These are phyloP conservation scores for Mycena indigotica DNA, from an alignment of 768 basidiomycete genomes.

Conservation along the genomic window DNA sequence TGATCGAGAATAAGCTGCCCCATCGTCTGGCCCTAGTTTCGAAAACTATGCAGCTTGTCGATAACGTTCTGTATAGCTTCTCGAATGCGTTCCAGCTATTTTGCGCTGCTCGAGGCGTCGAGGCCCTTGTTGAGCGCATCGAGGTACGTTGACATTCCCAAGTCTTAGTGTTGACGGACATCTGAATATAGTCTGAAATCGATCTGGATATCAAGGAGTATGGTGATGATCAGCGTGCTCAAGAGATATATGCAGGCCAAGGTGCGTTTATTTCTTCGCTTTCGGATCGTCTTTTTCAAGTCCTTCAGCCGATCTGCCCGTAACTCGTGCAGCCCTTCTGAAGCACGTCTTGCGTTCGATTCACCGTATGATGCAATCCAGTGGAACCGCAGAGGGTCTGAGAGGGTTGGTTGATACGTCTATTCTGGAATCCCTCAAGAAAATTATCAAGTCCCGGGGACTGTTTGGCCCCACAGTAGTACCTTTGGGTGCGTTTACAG, in stretches of 20 bases:
- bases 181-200: conserved; percentile 58
- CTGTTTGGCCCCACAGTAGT: conserved; percentile 88
- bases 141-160: conserved; percentile 61
- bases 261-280: conserved; percentile 36
- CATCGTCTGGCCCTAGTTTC: conserved; percentile 76
- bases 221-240: conserved; percentile 43
- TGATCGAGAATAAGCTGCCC: conserved; percentile 77
- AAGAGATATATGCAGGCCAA: conserved; percentile 53
- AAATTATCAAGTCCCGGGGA: conserved; percentile 78
- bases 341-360: conserved; percentile 90
- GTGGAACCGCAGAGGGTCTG: conserved; percentile 91
- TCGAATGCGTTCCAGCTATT: conserved; percentile 87
- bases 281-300: conserved; percentile 4
- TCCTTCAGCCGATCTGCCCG: conserved; percentile 65
- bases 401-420: conserved; percentile 92
- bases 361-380: conserved; percentile 96
- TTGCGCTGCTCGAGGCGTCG: conserved; percentile 81
- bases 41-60: conserved; percentile 89
- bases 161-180: conserved; percentile 12
- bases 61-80: conserved; percentile 89
- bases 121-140: conserved; percentile 82
- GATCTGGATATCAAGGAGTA: conserved; percentile 64
- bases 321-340: conserved; percentile 76
- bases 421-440: conserved; percentile 81
- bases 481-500: conserved; percentile 69